phyloP scores from a whole-genome alignment of 208 protist species.

The Leishmania lainsoni region DNA sequence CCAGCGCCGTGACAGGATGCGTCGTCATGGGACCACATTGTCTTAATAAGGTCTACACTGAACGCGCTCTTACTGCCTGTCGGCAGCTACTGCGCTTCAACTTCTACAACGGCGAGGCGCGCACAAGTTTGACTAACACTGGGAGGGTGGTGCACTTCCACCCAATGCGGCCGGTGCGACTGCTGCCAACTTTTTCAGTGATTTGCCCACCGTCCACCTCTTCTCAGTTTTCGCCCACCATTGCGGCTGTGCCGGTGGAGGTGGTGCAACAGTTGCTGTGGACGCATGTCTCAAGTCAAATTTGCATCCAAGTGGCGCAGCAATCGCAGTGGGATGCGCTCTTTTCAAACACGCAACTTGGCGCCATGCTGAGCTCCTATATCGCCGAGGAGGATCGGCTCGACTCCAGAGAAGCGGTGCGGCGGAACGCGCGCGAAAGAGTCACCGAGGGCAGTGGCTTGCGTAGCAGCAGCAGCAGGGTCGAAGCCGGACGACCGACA shows the following conservation, averaged over 20 bases:
- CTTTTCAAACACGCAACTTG: conserved; percentile 4
- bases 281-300: conserved; percentile 1
- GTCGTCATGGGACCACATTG: conserved; percentile 17
- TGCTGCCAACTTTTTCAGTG: background rate
- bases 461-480: background rate
- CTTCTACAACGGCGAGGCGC: conserved; percentile 35
- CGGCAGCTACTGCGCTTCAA: conserved; percentile 23
- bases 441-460: background rate
- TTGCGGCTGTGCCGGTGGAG: background rate
- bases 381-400: background rate
- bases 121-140: conserved; percentile 30
- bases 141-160: conserved; percentile 26
- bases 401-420: conserved; percentile 12
- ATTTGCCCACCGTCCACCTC: background rate
- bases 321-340: conserved; percentile 28
- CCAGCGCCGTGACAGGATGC: conserved; percentile 14
- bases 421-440: conserved; percentile 6
- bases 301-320: background rate
- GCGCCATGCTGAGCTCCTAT: conserved; percentile 4
- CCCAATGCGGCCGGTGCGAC: conserved; percentile 19
- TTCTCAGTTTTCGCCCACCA: background rate
- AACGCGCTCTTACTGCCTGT: conserved; percentile 16
- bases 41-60: conserved; percentile 7
- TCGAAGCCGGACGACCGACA: background rate
- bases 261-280: conserved; percentile 22